Conservation (phyloP, 176 grass and related monocot species). For the Chrysopogon serrulatus region DNA sequence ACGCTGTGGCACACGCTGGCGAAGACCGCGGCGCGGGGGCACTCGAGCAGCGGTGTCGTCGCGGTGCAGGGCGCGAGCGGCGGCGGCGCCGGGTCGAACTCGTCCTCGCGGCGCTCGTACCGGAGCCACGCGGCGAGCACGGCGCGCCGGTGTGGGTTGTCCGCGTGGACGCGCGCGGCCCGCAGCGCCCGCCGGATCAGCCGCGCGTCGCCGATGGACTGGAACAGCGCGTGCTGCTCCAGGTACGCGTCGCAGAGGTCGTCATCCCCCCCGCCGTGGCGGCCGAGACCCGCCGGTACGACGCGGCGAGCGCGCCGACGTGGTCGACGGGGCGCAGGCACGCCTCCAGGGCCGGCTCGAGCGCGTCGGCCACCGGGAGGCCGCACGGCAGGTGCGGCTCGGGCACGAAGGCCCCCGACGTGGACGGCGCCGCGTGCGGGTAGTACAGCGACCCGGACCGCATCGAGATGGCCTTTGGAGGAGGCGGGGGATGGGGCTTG, state of each 20-base stretch:
- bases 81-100: slow-evolving; percentile 53
- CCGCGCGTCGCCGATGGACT: slow-evolving; percentile 48
- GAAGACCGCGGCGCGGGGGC: slow-evolving; percentile 70
- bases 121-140: slow-evolving; percentile 94
- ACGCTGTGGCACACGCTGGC: slow-evolving; percentile 27
- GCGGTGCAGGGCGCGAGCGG: slow-evolving; percentile 50
- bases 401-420: slow-evolving; percentile 35
- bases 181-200: slow-evolving; percentile 70
- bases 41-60: slow-evolving; percentile 77
- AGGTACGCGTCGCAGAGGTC: slow-evolving; percentile 79
- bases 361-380: slow-evolving; percentile 50
- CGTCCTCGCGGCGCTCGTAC: slow-evolving; percentile 83
- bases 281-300: slow-evolving; percentile 46
- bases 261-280: neutral
- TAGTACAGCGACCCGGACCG: slow-evolving; percentile 50
- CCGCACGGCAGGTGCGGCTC: slow-evolving; percentile 76
- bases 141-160: slow-evolving; percentile 70
- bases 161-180: slow-evolving; percentile 62
- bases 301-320: slow-evolving; percentile 51
- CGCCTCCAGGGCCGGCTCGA: slow-evolving; percentile 65
- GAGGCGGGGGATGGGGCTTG: slow-evolving; percentile 30
- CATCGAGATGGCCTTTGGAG: slow-evolving; percentile 45
- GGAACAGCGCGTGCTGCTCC: slow-evolving; percentile 81
- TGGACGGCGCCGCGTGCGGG: slow-evolving; percentile 35
- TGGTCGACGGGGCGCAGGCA: slow-evolving; percentile 80